These are phyloP conservation scores for Erythrophleum fordii DNA, from an alignment of 306 rosid genomes.

Conservation along the genomic window DNA sequence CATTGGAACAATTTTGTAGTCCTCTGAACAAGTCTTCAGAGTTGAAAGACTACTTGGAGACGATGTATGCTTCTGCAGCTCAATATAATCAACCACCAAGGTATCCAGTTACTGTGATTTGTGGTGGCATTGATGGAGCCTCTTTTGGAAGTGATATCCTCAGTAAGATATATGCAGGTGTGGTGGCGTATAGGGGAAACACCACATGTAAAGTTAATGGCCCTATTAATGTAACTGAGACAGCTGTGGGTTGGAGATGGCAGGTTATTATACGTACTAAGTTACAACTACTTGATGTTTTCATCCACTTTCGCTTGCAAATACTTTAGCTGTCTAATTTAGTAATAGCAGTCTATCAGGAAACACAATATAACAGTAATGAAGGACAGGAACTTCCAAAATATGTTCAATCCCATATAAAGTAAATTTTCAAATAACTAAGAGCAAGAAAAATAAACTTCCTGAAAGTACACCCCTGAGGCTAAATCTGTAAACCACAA, in stretches of 20 bases:
- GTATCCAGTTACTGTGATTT: slow-evolving; percentile 61
- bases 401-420: neutral
- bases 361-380: slow-evolving; percentile 51
- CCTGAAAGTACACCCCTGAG: slow-evolving; percentile 3
- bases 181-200: slow-evolving; percentile 53
- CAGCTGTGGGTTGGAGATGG: slow-evolving; percentile 71
- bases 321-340: neutral
- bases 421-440: neutral
- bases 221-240: slow-evolving; percentile 48
- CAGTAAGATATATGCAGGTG: slow-evolving; percentile 62
- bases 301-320: slow-evolving; percentile 53
- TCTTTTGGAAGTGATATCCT: slow-evolving; percentile 46
- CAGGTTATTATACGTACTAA: slow-evolving; percentile 55
- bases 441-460: neutral
- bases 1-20: slow-evolving; percentile 41
- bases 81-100: slow-evolving; percentile 68
- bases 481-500: neutral
- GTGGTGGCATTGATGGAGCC: slow-evolving; percentile 68
- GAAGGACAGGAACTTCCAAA: slow-evolving; percentile 1
- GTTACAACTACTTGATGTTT: neutral
- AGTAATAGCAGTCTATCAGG: slow-evolving; percentile 43
- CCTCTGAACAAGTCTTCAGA: slow-evolving; percentile 45
- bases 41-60: slow-evolving; percentile 44
- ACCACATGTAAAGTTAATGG: slow-evolving; percentile 53
- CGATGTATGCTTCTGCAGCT: slow-evolving; percentile 48